phyloP scores from a whole-genome alignment of 495 filamentous ascomycete species.

The Penicillium arizonense region DNA sequence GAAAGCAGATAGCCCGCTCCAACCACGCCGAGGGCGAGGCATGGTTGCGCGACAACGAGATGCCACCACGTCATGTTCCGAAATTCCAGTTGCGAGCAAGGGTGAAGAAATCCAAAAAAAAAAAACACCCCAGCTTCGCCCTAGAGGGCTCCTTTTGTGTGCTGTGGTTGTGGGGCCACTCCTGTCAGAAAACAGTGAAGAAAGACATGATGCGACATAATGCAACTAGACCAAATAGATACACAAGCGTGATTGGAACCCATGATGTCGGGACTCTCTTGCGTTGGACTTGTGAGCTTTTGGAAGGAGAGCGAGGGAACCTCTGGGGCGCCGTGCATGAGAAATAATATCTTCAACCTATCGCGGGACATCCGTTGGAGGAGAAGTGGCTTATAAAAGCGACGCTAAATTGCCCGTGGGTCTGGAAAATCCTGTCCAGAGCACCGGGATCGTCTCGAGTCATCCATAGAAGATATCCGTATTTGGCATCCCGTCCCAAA shows the following conservation, averaged over 20 bases:
- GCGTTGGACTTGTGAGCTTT: neutral
- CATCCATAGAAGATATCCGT: neutral
- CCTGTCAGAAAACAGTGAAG: neutral
- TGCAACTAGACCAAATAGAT: neutral
- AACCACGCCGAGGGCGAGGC: neutral
- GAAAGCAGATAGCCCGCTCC: neutral
- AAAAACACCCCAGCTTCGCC: neutral
- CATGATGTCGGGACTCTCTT: neutral
- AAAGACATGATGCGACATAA: neutral
- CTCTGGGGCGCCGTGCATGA: neutral
- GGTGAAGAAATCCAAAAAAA: neutral
- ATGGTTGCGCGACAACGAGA: slow-evolving; percentile 4
- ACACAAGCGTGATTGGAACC: neutral
- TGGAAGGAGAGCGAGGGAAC: neutral
- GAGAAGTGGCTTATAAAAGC: neutral
- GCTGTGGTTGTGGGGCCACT: neutral
- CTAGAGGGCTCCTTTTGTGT: neutral
- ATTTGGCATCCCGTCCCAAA: neutral
- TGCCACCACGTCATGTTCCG: slow-evolving; percentile 10
- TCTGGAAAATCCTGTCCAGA: neutral
- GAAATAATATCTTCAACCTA: neutral
- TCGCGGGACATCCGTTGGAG: neutral
- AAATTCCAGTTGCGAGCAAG: neutral
- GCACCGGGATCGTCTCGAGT: neutral
- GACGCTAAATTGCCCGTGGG: neutral